phyloP scores from a whole-genome alignment of 306 rosid species.

The Mucuna pruriens region DNA sequence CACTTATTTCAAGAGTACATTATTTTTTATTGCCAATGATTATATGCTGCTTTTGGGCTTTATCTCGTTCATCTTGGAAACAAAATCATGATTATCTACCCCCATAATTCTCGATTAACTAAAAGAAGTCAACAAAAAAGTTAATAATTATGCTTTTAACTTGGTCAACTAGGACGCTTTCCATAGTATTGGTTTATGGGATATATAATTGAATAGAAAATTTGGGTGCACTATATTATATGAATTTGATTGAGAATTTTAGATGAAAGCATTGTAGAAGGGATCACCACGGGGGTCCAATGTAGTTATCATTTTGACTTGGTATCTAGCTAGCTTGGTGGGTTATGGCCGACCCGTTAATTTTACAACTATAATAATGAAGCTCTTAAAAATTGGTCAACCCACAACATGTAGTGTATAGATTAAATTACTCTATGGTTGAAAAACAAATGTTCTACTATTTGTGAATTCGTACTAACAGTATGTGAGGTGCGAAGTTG shows the following conservation, averaged over 20 bases:
- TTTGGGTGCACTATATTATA: background rate
- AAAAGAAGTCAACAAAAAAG: conserved; percentile 35
- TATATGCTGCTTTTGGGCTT: conserved; percentile 31
- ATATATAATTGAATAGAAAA: background rate
- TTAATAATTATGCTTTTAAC: conserved; percentile 13
- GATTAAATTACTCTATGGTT: conserved; percentile 34
- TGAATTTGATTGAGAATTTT: background rate
- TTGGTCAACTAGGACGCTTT: conserved; percentile 16
- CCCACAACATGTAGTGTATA: conserved; percentile 21
- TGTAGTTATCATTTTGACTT: conserved; percentile 22
- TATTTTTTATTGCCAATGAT: conserved; percentile 19
- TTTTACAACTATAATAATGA: conserved; percentile 11
- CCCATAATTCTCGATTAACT: background rate
- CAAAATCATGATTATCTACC: conserved; percentile 39
- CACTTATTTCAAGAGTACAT: conserved; percentile 13
- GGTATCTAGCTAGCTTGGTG: conserved; percentile 19
- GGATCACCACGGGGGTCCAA: background rate
- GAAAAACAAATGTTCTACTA: conserved; percentile 29
- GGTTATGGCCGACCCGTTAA: conserved; percentile 37
- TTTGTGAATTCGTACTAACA: conserved; percentile 7
- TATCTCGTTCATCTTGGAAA: conserved; percentile 24
- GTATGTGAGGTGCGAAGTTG: background rate
- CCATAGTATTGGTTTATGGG: background rate
- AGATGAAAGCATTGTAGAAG: background rate
- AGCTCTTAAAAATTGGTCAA: conserved; percentile 34